These are phyloP conservation scores for Hansenula sp. DNA, from an alignment of 1,139 yeast species.

Conservation along the genomic window DNA sequence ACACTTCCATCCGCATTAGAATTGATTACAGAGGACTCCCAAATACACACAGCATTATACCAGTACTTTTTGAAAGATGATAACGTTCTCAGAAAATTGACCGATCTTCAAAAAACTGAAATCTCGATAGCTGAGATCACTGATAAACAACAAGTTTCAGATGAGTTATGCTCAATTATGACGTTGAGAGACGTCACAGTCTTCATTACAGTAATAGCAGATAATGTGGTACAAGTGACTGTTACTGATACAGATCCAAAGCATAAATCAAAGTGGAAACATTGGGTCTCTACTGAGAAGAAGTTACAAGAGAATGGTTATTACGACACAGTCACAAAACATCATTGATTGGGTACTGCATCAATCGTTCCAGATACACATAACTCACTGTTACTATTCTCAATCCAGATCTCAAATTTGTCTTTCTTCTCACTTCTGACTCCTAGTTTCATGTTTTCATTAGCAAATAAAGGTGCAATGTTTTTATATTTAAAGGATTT, in stretches of 20 bases:
- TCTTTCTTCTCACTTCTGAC: conserved; percentile 6
- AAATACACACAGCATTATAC: background rate
- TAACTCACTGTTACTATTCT: conserved; percentile 12
- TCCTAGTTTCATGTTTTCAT: conserved; percentile 25
- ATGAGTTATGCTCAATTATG: conserved; percentile 29
- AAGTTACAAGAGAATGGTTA: conserved; percentile 11
- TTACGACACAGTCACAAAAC: background rate
- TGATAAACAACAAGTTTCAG: conserved; percentile 12
- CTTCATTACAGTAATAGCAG: conserved; percentile 13
- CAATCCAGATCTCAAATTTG: conserved; percentile 19
- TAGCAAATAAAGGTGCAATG: conserved; percentile 41
- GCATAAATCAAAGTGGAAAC: conserved; percentile 20
- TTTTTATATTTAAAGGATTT: conserved; percentile 43
- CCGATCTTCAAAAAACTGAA: conserved; percentile 10
- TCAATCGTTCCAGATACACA: conserved; percentile 15
- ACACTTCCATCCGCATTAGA: conserved; percentile 1
- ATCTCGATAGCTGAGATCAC: conserved; percentile 13
- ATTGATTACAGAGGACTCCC: conserved; percentile 1
- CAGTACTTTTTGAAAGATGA: conserved; percentile 5
- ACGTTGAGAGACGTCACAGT: conserved; percentile 34
- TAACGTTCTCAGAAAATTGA: conserved; percentile 7
- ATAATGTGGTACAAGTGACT: conserved; percentile 2
- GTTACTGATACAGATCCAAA: conserved; percentile 35
- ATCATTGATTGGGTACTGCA: background rate
- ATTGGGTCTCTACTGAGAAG: conserved; percentile 28